Conservation (phyloP, 805 yeast species). For the Ogataea ganodermae region DNA sequence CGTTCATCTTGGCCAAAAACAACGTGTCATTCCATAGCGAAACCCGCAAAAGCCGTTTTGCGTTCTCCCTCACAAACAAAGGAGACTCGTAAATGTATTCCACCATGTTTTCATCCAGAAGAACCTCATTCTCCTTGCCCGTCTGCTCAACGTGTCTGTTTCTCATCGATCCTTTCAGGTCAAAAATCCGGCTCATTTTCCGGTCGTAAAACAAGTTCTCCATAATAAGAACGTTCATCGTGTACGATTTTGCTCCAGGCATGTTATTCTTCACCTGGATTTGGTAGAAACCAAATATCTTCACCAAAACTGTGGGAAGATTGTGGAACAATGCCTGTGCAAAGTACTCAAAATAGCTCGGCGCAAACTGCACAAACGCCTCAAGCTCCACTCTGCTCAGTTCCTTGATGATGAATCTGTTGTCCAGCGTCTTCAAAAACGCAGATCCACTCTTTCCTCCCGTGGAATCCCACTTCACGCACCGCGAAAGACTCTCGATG, state of each 20-base stretch:
- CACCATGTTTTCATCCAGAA: slow-evolving; percentile 96
- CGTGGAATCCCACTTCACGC: slow-evolving; percentile 92
- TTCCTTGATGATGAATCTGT: slow-evolving; percentile 86
- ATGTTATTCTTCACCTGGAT: slow-evolving; percentile 80
- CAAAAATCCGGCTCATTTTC: slow-evolving; percentile 84
- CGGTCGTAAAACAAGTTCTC: slow-evolving; percentile 89
- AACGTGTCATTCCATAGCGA: slow-evolving; percentile 94
- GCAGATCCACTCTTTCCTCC: slow-evolving; percentile 98
- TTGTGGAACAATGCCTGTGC: slow-evolving; percentile 94
- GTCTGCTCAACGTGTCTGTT: slow-evolving; percentile 96
- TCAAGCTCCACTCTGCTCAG: slow-evolving; percentile 86
- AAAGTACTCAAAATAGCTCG: slow-evolving; percentile 94
- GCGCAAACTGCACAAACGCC: slow-evolving; percentile 93
- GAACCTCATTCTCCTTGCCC: slow-evolving; percentile 91
- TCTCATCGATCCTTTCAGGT: slow-evolving; percentile 96
- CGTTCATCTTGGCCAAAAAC: slow-evolving; percentile 94
- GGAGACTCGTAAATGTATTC: slow-evolving; percentile 97
- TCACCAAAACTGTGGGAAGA: slow-evolving; percentile 90
- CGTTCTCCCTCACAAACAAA: slow-evolving; percentile 87
- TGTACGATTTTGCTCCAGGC: slow-evolving; percentile 67
- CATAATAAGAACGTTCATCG: slow-evolving; percentile 92
- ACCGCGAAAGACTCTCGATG: slow-evolving; percentile 87
- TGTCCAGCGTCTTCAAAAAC: slow-evolving; percentile 88
- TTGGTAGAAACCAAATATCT: slow-evolving; percentile 94
- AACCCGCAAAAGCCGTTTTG: slow-evolving; percentile 80